Evolutionary conservation across 2,329 filamentous ascomycete species (phyloP), one percentile per base, ranked within the genome.

Genomic region (Fusarium sp.): DNA sequence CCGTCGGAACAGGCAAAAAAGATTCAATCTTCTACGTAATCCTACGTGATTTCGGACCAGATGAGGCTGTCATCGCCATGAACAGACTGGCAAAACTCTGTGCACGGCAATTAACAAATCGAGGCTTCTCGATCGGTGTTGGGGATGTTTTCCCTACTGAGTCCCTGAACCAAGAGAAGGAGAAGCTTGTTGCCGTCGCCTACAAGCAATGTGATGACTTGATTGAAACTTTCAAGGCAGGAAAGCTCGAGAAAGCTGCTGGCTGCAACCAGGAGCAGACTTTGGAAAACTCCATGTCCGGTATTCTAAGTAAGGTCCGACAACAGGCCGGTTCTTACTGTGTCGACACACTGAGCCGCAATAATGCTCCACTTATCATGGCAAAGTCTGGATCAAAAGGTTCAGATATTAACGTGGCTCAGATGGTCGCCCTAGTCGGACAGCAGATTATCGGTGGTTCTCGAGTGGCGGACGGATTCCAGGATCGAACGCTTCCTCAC

Each of bases 11-110:
- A 6, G 95, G 95, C 70, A 98, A 98, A 81, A 99, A 99, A 74
- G 94, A 97, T 74, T 97, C 93, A 0, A 89, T 99, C 19, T 99
- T 98, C 73, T 99, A 97, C 72, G 91, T 98, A 53, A 94, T 99
- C 73, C 86, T 98, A 69, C 87, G 95, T 81, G 95, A 99, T 79
- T 99, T 91, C 70, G 95, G 95, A 1, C 91, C 93, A 2, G 91
- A 96, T 51, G 89, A 91, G 53, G 93, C 95, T 7, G 93, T 94
- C 1, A 86, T 88, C 53, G 92, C 91, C 50, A 99, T 99, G 95
- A 98, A 97, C 72, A 86, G 95, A 22, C 81, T 99, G 26, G 92
- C 95, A 0, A 96, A 92, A 75, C 83, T 99, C 6, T 97, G 92
- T 47, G 93, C 95, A 3, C 85, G 95, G 69, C 91, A 90, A 80